Evolutionary conservation across 2,329 filamentous ascomycete genomes (phyloP).

Genomic region (Nectriaceae sp.): DNA sequence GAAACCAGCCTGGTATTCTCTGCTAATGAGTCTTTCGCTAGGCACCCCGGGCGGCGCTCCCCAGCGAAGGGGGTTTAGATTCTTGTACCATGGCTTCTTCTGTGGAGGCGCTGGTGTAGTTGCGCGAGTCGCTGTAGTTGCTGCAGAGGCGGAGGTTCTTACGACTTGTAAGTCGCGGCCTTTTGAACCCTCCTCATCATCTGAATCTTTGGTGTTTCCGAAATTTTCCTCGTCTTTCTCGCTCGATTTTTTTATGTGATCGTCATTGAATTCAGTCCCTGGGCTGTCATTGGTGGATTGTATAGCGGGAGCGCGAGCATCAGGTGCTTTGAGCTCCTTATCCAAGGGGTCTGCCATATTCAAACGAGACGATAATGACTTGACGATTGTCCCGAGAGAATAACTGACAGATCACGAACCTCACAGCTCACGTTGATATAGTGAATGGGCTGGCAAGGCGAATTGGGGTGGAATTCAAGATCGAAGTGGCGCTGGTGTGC

Average conservation of each 20-base stretch:
- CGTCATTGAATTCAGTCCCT: conserved; percentile 19
- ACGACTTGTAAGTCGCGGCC: conserved; percentile 31
- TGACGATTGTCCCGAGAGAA: conserved; percentile 4
- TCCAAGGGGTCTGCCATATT: conserved; percentile 30
- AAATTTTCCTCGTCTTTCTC: conserved; percentile 13
- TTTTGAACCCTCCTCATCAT: conserved; percentile 15
- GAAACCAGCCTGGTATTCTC: conserved; percentile 72
- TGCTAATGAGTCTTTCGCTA: conserved; percentile 54
- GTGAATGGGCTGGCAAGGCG: too few relatives aligned
- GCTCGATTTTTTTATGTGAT: conserved; percentile 13
- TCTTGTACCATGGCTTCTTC: conserved; percentile 64
- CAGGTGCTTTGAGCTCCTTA: conserved; percentile 31
- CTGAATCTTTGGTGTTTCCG: conserved; percentile 7
- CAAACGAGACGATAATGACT: conserved; percentile 1
- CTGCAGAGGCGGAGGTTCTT: conserved; percentile 56
- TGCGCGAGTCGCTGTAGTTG: conserved; percentile 49
- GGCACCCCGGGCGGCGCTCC: conserved; percentile 57
- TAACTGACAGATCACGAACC: too few relatives aligned
- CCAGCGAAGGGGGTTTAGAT: conserved; percentile 63
- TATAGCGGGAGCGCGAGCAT: conserved; percentile 30
- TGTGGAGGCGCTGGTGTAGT: conserved; percentile 34
- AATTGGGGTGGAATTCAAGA: too few relatives aligned
- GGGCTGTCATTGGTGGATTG: conserved; percentile 25
- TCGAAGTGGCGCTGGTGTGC: too few relatives aligned
- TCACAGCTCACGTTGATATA: too few relatives aligned